Conservation (phyloP, 2,329 filamentous ascomycete genomes). For the Microcyclosporella mali region DNA sequence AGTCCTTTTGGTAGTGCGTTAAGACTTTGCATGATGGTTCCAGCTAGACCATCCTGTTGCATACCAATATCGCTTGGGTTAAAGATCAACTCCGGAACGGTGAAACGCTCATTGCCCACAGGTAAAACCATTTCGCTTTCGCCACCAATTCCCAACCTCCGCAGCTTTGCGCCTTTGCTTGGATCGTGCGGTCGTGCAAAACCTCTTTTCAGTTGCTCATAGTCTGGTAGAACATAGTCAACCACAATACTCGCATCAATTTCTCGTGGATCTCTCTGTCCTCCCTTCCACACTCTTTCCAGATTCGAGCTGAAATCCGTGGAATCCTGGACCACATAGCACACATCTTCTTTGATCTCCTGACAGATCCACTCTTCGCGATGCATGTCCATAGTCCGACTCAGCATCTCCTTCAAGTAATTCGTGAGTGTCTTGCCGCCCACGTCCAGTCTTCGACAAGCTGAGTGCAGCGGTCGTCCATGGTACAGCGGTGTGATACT, state of each 20-base stretch:
- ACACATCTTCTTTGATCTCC: conserved; percentile 87
- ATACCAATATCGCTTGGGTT: conserved; percentile 79
- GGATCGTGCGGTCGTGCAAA: conserved; percentile 73
- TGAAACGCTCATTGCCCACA: conserved; percentile 85
- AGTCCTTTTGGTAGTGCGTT: conserved; percentile 70
- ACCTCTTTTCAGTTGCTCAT: conserved; percentile 58
- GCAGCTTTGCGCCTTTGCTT: conserved; percentile 49
- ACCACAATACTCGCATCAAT: conserved; percentile 58
- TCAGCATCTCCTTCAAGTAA: conserved; percentile 82
- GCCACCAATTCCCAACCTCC: conserved; percentile 43
- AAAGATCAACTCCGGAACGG: conserved; percentile 84
- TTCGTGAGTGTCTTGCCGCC: conserved; percentile 93
- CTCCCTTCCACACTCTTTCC: conserved; percentile 77
- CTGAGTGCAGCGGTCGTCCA: conserved; percentile 72
- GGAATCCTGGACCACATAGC: conserved; percentile 54
- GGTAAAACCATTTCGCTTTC: conserved; percentile 72
- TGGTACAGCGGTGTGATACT: conserved; percentile 80
- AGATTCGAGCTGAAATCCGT: conserved; percentile 62
- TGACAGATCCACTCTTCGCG: conserved; percentile 92
- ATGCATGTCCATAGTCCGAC: conserved; percentile 90
- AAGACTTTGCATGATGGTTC: conserved; percentile 75
- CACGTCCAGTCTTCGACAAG: conserved; percentile 77
- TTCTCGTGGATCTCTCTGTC: conserved; percentile 51
- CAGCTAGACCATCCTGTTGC: conserved; percentile 72
- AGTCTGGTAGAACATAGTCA: conserved; percentile 89